Base-by-base conservation (phyloP, 2,329 filamentous ascomycete genomes). In the Fusarium nematophilum region DNA sequence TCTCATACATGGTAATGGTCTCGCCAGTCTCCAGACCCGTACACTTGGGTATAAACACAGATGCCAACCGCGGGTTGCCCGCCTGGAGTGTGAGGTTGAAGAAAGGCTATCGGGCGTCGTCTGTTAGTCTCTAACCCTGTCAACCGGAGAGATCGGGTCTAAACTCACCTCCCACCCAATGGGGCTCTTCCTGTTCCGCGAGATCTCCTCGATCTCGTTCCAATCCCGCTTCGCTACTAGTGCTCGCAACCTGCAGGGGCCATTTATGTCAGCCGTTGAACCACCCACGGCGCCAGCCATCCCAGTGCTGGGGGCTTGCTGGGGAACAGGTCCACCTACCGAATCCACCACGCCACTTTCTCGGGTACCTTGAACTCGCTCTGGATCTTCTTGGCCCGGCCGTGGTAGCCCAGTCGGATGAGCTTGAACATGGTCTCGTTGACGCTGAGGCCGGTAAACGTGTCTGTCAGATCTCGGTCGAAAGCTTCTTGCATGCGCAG, bases 361-460 rank as follows among this genome's bases (percentile, higher is more conserved):
- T 98, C 95, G 0, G 91, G 87, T 39, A 99, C 89, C 70, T 93
- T 96, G 80, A 99, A 99, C 66, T 98, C 94, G 72, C 84, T 89
- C 73, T 95, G 90, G 4, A 98, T 83, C 76, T 94, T 97, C 75
- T 90, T 90, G 17, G 93, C 93, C 57, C 93, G 86, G 68, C 93
- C 93, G 48, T 89, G 84, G 72, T 96, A 93, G 3, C 93, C 92
- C 9, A 91, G 83, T 44, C 88, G 85, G 63, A 97, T 89, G 45
- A 99, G 83, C 73, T 93, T 91, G 77, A 94, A 96, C 68, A 98
- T 86, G 1, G 95, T 99, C 72, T 96, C 90, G 72, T 98, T 95
- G 46, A 97, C 86, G 63, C 90, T 92, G 13, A 98, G 81, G 0
- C 95, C 94, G 3, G 90, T 85, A 69, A 94, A 97, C 0, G 83